phyloP scores from a whole-genome alignment of 805 yeast species.

The Wickerhamomyces subpelliculosus region DNA sequence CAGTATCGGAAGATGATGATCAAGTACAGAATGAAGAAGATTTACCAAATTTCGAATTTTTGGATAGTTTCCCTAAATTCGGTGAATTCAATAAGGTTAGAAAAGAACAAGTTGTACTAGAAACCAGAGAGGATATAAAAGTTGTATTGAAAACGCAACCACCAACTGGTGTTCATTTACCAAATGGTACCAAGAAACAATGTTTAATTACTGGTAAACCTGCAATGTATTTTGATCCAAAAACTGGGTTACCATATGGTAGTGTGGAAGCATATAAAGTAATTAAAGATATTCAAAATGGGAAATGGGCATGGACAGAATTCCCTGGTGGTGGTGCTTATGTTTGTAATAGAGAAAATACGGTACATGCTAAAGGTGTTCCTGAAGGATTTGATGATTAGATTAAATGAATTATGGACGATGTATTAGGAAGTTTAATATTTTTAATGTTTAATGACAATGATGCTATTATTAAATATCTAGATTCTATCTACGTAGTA shows the following conservation, averaged over 20 bases:
- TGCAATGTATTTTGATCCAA: constrained; percentile 84
- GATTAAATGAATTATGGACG: too few relatives aligned
- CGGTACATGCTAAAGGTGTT: constrained; percentile 72
- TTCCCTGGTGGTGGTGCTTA: constrained; percentile 42
- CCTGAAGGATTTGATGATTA: constrained; percentile 67
- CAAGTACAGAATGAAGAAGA: constrained; percentile 15
- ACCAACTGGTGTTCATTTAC: constrained; percentile 66
- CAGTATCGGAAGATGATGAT: not conserved
- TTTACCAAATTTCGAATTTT: constrained; percentile 32
- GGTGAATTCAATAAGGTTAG: constrained; percentile 45
- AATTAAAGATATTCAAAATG: constrained; percentile 49
- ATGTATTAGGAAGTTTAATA: not conserved
- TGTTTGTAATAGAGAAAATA: constrained; percentile 31
- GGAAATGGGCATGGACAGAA: constrained; percentile 48
- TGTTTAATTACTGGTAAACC: constrained; percentile 74
- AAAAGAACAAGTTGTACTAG: constrained; percentile 36
- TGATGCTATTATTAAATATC: too few relatives aligned
- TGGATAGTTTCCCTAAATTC: constrained; percentile 42
- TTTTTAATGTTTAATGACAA: not conserved
- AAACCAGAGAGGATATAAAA: constrained; percentile 40
- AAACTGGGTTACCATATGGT: constrained; percentile 79
- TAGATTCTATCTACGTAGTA: too few relatives aligned
- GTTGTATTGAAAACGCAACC: constrained; percentile 57
- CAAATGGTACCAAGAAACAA: constrained; percentile 58
- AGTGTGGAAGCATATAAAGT: constrained; percentile 75